These are phyloP conservation scores for Teunomyces funiuensis DNA, from an alignment of 805 yeast species.

Conservation along the genomic window DNA sequence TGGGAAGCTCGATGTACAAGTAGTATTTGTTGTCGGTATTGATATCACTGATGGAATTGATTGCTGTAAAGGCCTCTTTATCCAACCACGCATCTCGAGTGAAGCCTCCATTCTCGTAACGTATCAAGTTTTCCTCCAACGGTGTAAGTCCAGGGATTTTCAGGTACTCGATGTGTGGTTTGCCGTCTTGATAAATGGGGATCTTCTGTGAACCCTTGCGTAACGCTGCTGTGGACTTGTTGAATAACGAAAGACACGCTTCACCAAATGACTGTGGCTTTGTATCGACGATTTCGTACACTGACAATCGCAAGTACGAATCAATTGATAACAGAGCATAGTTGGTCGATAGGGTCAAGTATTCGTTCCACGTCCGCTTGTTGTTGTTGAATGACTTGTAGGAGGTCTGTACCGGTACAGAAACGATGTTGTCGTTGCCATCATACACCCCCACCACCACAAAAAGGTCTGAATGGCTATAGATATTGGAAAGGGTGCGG, in stretches of 20 bases:
- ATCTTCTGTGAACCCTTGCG: constrained; percentile 69
- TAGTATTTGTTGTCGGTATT: constrained; percentile 18
- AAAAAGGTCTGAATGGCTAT: constrained; percentile 35
- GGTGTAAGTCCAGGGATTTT: constrained; percentile 23
- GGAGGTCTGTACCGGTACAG: constrained; percentile 35
- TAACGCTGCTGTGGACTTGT: constrained; percentile 51
- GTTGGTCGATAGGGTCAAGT: constrained; percentile 70
- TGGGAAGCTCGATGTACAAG: constrained; percentile 47
- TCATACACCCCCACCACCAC: constrained; percentile 32
- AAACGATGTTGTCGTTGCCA: constrained; percentile 28
- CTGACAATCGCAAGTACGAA: constrained; percentile 55
- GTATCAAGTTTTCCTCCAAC: constrained; percentile 54
- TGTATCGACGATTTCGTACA: constrained; percentile 69
- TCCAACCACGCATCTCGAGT: constrained; percentile 73
- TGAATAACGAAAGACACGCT: constrained; percentile 61
- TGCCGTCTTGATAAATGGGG: constrained; percentile 16
- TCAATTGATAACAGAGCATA: constrained; percentile 69
- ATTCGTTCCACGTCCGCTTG: constrained; percentile 63
- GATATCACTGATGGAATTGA: constrained; percentile 4
- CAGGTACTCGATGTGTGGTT: constrained; percentile 18
- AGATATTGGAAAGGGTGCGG: constrained; percentile 30
- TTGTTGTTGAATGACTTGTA: constrained; percentile 33
- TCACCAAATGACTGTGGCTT: constrained; percentile 55
- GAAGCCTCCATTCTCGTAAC: constrained; percentile 68
- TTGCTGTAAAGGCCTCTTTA: constrained; percentile 51